phyloP scores from a whole-genome alignment of 805 yeast species.

The Wickerhamiella azymoides region DNA sequence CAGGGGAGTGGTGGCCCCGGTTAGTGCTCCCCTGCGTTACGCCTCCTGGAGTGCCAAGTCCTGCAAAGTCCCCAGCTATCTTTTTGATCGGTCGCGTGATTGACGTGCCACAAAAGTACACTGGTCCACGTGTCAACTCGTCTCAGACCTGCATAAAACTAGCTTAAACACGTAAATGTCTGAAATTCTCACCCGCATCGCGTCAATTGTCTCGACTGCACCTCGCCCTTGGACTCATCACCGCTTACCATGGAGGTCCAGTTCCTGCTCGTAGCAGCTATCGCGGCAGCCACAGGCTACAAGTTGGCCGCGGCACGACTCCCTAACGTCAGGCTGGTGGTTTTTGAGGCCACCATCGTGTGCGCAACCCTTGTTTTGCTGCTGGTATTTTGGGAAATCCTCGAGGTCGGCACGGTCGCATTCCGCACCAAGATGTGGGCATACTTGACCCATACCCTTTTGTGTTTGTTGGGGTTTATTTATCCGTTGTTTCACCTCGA shows the following conservation, averaged over 20 bases:
- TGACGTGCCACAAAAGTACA: too few species aligned
- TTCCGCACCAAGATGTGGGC: conserved; percentile 16
- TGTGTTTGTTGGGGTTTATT: conserved; percentile 13
- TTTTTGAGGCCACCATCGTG: conserved; percentile 1
- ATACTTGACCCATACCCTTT: conserved; percentile 18
- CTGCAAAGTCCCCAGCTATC: too few species aligned
- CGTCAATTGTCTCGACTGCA: too few species aligned
- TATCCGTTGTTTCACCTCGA: conserved; percentile 15
- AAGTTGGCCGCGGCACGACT: not conserved
- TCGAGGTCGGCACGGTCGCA: conserved; percentile 14
- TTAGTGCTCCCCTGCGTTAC: too few species aligned
- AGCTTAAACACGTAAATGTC: too few species aligned
- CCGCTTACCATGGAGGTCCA: not conserved
- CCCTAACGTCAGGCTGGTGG: conserved; percentile 12
- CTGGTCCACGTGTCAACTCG: too few species aligned
- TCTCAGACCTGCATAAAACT: too few species aligned
- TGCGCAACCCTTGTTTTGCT: conserved; percentile 19
- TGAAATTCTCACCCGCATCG: too few species aligned
- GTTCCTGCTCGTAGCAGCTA: not conserved
- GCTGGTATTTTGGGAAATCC: conserved; percentile 29
- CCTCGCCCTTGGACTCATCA: too few species aligned
- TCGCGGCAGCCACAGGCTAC: not conserved
- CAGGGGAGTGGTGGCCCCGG: too few species aligned
- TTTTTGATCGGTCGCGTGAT: too few species aligned
- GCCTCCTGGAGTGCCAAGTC: too few species aligned